Evolutionary conservation across 805 yeast genomes (phyloP).

Genomic region (Maudiozyma serrabonitensis): DNA sequence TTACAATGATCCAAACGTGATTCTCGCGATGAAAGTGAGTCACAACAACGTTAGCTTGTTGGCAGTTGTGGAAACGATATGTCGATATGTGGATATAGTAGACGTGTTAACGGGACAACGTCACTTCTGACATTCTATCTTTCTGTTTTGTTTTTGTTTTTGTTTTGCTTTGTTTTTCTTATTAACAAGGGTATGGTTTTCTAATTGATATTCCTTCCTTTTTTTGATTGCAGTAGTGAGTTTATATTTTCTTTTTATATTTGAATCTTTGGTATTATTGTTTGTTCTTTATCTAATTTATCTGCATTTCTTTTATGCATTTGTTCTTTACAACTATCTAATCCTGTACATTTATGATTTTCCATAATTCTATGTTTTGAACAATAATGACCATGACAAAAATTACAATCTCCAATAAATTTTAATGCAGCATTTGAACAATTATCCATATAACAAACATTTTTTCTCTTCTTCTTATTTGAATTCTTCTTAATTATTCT

Average conservation of each 20-base stretch:
- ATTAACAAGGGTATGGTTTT: no score
- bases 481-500: conserved; percentile 11
- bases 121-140: no score
- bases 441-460: conserved; percentile 40
- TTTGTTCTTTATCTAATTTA: conserved; percentile 74
- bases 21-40: no score
- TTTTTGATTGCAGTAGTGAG: no score
- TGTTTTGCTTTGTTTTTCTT: no score
- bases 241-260: neutral
- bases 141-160: no score
- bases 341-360: conserved; percentile 71
- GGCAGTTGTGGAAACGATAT: no score
- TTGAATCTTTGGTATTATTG: conserved; percentile 48
- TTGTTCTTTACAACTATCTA: conserved; percentile 70
- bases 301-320: conserved; percentile 80
- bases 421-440: conserved; percentile 59
- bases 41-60: no score
- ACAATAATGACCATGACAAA: conserved; percentile 78
- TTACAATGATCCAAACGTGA: no score
- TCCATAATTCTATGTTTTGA: conserved; percentile 80
- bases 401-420: conserved; percentile 72
- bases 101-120: no score
- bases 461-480: conserved; percentile 27
- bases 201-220: no score
- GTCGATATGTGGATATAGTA: no score